These are phyloP conservation scores for Hypoxylon intermedium DNA, from an alignment of 495 filamentous ascomycete genomes.

Conservation along the genomic window DNA sequence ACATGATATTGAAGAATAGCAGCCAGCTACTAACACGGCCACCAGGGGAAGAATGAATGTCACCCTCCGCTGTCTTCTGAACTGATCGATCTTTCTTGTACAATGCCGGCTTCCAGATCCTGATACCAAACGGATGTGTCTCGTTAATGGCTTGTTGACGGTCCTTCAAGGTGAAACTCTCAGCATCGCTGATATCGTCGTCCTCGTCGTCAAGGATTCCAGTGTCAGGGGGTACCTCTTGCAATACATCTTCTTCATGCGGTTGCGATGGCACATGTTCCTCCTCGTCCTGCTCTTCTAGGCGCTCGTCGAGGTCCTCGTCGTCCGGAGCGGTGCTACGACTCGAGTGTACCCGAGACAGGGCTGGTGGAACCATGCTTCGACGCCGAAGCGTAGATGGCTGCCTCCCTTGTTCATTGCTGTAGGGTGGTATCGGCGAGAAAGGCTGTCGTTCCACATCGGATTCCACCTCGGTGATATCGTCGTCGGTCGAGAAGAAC, in stretches of 20 bases:
- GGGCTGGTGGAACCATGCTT: constrained; percentile 62
- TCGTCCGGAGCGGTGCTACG: constrained; percentile 55
- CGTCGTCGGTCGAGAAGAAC: constrained; percentile 94
- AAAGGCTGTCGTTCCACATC: constrained; percentile 50
- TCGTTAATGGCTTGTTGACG: constrained; percentile 98
- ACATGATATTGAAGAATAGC: constrained; percentile 84
- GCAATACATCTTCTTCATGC: constrained; percentile 45
- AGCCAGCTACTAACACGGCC: constrained; percentile 84
- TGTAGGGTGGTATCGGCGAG: constrained; percentile 39
- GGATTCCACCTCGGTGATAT: constrained; percentile 78
- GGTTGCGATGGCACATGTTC: constrained; percentile 29
- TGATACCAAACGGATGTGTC: constrained; percentile 97
- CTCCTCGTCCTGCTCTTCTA: constrained; percentile 38
- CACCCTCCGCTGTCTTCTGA: constrained; percentile 92
- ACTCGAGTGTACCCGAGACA: constrained; percentile 65
- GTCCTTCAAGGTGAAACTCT: constrained; percentile 87
- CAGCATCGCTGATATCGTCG: constrained; percentile 72
- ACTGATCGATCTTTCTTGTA: constrained; percentile 98
- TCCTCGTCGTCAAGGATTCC: constrained; percentile 62
- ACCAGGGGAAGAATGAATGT: constrained; percentile 95
- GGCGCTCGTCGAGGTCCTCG: constrained; percentile 50
- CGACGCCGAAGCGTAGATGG: constrained; percentile 75
- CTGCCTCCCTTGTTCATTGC: constrained; percentile 35
- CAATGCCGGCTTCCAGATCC: constrained; percentile 96
- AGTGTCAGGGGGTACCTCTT: constrained; percentile 31